phyloP scores from a whole-genome alignment of 1,284 basidiomycete genomes.

The Malassezia sympodialis region DNA sequence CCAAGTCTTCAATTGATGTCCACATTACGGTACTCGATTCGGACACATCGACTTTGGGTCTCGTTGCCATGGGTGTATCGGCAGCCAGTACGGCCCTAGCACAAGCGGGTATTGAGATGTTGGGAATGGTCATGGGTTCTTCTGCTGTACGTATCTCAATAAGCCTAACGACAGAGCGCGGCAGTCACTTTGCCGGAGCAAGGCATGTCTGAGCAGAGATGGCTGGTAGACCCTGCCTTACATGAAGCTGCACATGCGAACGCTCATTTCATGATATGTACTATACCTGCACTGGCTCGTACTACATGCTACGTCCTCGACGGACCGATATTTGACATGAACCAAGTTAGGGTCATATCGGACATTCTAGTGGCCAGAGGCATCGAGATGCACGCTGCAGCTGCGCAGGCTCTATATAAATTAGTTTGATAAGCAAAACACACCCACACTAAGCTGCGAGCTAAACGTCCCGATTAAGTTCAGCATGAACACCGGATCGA shows the following conservation, averaged over 20 bases:
- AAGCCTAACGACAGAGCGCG: background rate
- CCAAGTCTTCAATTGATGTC: slow-evolving; percentile 86
- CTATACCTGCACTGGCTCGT: slow-evolving; percentile 6
- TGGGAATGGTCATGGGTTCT: slow-evolving; percentile 58
- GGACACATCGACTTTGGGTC: slow-evolving; percentile 61
- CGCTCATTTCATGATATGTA: slow-evolving; percentile 6
- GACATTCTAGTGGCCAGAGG: background rate
- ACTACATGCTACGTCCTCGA: slow-evolving; percentile 15
- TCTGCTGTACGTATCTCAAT: slow-evolving; percentile 5
- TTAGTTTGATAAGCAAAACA: background rate
- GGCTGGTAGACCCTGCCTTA: slow-evolving; percentile 13
- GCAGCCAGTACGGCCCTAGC: slow-evolving; percentile 84
- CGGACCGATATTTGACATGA: slow-evolving; percentile 3
- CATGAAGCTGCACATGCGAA: slow-evolving; percentile 7
- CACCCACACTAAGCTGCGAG: background rate
- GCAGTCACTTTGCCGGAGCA: slow-evolving; percentile 1
- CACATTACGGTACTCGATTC: slow-evolving; percentile 83
- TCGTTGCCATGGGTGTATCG: slow-evolving; percentile 55
- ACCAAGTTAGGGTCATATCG: background rate
- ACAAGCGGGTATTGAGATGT: slow-evolving; percentile 75
- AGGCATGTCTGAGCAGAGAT: slow-evolving; percentile 2
- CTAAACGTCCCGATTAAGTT: background rate
- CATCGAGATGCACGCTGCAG: background rate
- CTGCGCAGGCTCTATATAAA: slow-evolving; percentile 10
- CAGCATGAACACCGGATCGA: background rate